Base-by-base conservation (phyloP, 495 filamentous ascomycete genomes). In the Podospora pseudoanserina region DNA sequence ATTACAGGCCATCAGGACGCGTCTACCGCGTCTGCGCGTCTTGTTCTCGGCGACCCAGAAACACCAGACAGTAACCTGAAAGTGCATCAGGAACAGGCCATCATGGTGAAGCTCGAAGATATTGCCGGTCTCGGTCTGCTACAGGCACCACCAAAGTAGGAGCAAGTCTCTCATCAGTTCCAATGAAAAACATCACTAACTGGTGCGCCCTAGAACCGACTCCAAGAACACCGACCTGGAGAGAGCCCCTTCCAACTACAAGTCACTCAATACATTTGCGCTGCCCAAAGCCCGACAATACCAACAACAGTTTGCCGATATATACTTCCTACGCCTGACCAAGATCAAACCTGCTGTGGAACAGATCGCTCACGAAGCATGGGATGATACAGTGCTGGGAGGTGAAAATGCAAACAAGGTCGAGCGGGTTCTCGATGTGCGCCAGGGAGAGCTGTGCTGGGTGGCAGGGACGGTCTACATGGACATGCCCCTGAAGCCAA, bases 391-490 rank as follows among this genome's bases (percentile, higher is more conserved):
- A 60, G 83, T 93, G 80, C 89, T 97, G 73, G 92, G 86, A 5
- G 90, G 88, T 49, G 94, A 97, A 76, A 82, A 77, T 65, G 92
- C 91, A 15, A 83, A 81, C 63, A 86, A 83, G 64, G 92, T 93
- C 5, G 90, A 97, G 20, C 82, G 94, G 70, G 96, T 97, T 49
- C 84, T 99, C 11, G 94, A 97, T 82, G 96, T 99, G 16, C 87
- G 95, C 73, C 96, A 97, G 77, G 95, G 95, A 64, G 89, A 97
- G 79, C 80, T 98, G 28, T 97, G 96, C 79, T 99, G 94, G 94
- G 90, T 99, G 60, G 83, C 87, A 0, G 96, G 96, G 9, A 99
- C 96, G 0, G 87, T 97, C 32, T 99, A 95, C 69, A 96, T 97
- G 90, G 94, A 97, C 68, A 92, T 98, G 92, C 89, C 91, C 18